Evolutionary conservation across 2,329 filamentous ascomycete genomes (phyloP).

Genomic region (Colletotrichum camelliae): DNA sequence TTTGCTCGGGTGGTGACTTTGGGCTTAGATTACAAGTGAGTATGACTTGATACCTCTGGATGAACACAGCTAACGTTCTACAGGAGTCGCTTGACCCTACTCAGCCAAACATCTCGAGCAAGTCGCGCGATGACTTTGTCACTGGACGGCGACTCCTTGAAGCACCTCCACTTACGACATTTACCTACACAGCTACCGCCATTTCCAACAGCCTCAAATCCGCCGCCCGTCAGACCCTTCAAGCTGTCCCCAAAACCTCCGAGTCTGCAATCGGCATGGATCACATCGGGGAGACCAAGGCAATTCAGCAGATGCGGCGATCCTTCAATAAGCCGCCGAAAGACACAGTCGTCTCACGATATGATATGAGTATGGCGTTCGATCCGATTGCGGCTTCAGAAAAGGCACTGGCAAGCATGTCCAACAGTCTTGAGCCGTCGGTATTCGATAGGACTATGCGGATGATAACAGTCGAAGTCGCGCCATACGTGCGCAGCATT

Average conservation of each 20-base stretch:
- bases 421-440: constrained; percentile 65
- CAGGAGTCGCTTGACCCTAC: constrained; percentile 67
- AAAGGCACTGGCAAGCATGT: constrained; percentile 37
- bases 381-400: constrained; percentile 63
- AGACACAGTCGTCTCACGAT: constrained; percentile 43
- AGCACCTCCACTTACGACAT: constrained; percentile 38
- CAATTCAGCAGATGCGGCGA: constrained; percentile 41
- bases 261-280: not conserved
- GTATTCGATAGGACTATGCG: constrained; percentile 76
- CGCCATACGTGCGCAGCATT: constrained; percentile 89
- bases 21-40: constrained; percentile 42
- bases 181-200: constrained; percentile 22
- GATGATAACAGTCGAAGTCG: constrained; percentile 76
- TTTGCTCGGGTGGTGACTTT: constrained; percentile 57
- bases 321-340: constrained; percentile 33
- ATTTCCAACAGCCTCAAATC: constrained; percentile 15
- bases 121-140: constrained; percentile 55
- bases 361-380: constrained; percentile 64
- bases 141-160: constrained; percentile 55
- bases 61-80: constrained; percentile 8
- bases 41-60: not conserved
- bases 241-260: not conserved
- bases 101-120: constrained; percentile 57
- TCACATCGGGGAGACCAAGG: constrained; percentile 36
- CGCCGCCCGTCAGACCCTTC: constrained; percentile 7